These are phyloP conservation scores for Saxophila tyrrhenica DNA, from an alignment of 495 filamentous ascomycete species.

Conservation along the genomic window DNA sequence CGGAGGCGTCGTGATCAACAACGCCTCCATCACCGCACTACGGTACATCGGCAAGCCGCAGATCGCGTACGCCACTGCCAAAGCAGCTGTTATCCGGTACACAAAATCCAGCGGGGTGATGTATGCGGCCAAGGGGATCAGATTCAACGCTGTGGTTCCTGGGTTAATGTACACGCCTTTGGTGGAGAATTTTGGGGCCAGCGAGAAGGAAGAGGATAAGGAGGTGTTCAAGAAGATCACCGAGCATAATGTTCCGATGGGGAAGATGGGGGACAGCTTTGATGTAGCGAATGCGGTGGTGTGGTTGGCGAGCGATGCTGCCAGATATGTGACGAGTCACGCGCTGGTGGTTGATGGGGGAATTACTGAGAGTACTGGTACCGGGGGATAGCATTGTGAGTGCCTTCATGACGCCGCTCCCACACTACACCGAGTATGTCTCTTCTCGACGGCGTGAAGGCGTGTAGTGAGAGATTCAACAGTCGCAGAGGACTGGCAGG, in stretches of 20 bases:
- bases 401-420: too few species aligned
- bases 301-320: constrained; percentile 40
- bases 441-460: too few species aligned
- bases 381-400: background rate
- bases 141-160: constrained; percentile 44
- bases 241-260: constrained; percentile 30
- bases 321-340: constrained; percentile 42
- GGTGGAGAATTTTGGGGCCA: constrained; percentile 32
- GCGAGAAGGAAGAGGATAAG: constrained; percentile 25
- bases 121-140: constrained; percentile 19
- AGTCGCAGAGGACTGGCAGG: too few species aligned
- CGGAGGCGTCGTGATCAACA: constrained; percentile 2
- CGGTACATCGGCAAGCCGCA: constrained; percentile 13
- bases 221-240: constrained; percentile 15
- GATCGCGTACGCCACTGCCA: constrained; percentile 5
- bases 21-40: constrained; percentile 10
- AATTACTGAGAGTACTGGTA: constrained; percentile 11
- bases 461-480: too few species aligned
- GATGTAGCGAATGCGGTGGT: constrained; percentile 44
- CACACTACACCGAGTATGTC: too few species aligned
- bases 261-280: constrained; percentile 34
- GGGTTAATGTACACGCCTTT: constrained; percentile 41
- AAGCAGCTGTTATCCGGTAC: constrained; percentile 4
- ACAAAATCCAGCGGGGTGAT: constrained; percentile 15
- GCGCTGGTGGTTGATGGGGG: constrained; percentile 46